phyloP scores from a whole-genome alignment of 768 basidiomycete species.

The Xerocomus spinulosus region DNA sequence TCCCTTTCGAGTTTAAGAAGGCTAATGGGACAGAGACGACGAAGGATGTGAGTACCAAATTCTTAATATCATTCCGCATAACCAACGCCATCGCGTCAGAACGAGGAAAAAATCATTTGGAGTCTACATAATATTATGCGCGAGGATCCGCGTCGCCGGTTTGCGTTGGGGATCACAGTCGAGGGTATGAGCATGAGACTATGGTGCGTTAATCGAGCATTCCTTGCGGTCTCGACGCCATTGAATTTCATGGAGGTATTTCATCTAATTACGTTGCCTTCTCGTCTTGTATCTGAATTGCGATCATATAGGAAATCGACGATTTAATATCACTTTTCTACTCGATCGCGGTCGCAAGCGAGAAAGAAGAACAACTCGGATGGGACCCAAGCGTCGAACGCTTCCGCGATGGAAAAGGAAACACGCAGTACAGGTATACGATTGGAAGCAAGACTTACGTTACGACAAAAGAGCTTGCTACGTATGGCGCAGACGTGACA shows the following conservation, averaged over 20 bases:
- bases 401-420: background rate
- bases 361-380: background rate
- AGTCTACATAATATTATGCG: constrained; percentile 25
- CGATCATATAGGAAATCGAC: constrained; percentile 3
- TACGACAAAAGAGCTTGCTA: constrained; percentile 1
- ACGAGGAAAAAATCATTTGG: constrained; percentile 24
- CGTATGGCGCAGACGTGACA: background rate
- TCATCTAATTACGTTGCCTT: background rate
- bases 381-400: constrained; percentile 8
- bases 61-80: background rate
- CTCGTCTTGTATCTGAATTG: background rate
- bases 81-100: constrained; percentile 2
- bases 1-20: constrained; percentile 11
- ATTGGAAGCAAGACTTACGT: background rate
- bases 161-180: constrained; percentile 27
- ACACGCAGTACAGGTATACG: background rate
- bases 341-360: background rate
- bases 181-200: constrained; percentile 23
- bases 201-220: constrained; percentile 18
- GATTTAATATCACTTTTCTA: constrained; percentile 6
- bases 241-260: constrained; percentile 4
- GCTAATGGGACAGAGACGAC: background rate
- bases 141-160: constrained; percentile 23
- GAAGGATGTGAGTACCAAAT: background rate
- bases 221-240: background rate